These are phyloP conservation scores for Apiospora marii DNA, from an alignment of 2,329 filamentous ascomycete genomes.

Conservation along the genomic window DNA sequence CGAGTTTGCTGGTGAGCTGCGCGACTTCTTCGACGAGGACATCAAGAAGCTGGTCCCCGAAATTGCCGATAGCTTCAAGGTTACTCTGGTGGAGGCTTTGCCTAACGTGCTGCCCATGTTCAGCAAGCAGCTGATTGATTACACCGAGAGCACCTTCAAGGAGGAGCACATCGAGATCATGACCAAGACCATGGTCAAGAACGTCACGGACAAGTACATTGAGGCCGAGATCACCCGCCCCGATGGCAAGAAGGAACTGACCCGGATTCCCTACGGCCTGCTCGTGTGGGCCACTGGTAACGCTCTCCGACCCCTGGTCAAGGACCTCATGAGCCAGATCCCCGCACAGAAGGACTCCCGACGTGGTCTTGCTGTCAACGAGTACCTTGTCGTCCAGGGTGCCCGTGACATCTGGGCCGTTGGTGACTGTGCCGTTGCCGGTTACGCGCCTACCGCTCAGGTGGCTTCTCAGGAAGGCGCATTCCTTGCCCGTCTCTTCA, in stretches of 20 bases:
- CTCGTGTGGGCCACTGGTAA: constrained; percentile 99
- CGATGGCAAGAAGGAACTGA: constrained; percentile 82
- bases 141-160: constrained; percentile 98
- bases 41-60: constrained; percentile 98
- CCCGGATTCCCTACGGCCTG: constrained; percentile 90
- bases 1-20: constrained; percentile 96
- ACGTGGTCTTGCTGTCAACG: constrained; percentile 94
- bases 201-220: constrained; percentile 89
- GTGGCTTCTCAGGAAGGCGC: constrained; percentile 94
- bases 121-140: constrained; percentile 98
- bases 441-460: constrained; percentile 97
- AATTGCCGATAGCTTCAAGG: constrained; percentile 93
- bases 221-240: constrained; percentile 85
- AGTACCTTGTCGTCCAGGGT: constrained; percentile 98
- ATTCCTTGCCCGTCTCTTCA: constrained; percentile 95
- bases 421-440: constrained; percentile 95
- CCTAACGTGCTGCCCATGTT: constrained; percentile 98
- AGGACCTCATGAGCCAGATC: constrained; percentile 90
- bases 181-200: constrained; percentile 99
- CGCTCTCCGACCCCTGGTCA: constrained; percentile 86
- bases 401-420: constrained; percentile 97
- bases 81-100: constrained; percentile 95
- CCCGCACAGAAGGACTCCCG: constrained; percentile 95
- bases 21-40: constrained; percentile 98
- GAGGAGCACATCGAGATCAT: constrained; percentile 98